These are phyloP conservation scores for Cenchrus americanus DNA, from an alignment of 176 grass and related monocot species.

Conservation along the genomic window DNA sequence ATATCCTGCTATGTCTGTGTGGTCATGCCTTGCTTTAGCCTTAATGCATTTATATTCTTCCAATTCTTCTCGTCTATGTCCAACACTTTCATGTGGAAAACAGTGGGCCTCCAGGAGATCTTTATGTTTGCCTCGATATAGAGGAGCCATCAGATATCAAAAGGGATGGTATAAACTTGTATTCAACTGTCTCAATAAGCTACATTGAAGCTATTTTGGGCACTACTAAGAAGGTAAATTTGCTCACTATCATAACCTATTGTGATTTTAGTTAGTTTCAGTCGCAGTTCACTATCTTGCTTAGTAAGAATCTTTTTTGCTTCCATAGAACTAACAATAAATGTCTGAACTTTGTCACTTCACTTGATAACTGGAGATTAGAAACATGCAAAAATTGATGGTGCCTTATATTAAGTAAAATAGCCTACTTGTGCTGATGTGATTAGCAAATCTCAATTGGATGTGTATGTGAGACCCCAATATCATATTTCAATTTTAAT, in stretches of 20 bases:
- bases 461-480: background rate
- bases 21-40: slow-evolving; percentile 6
- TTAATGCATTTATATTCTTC: slow-evolving; percentile 32
- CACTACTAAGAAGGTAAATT: slow-evolving; percentile 63
- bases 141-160: slow-evolving; percentile 92
- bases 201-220: slow-evolving; percentile 97
- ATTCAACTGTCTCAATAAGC: slow-evolving; percentile 83
- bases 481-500: background rate
- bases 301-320: slow-evolving; percentile 42
- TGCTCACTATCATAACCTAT: slow-evolving; percentile 22
- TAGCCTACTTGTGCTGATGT: slow-evolving; percentile 1
- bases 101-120: slow-evolving; percentile 94
- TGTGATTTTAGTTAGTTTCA: slow-evolving; percentile 34
- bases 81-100: slow-evolving; percentile 32
- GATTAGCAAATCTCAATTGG: background rate
- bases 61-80: slow-evolving; percentile 17
- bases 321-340: background rate
- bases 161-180: slow-evolving; percentile 96
- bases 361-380: slow-evolving; percentile 15
- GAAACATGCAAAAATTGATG: no score
- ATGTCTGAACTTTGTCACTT: slow-evolving; percentile 24
- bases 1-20: slow-evolving; percentile 7
- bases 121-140: slow-evolving; percentile 96
- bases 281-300: slow-evolving; percentile 9
- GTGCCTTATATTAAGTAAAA: background rate